Evolutionary conservation across 2,329 filamentous ascomycete genomes (phyloP), one percentile per base, ranked within the genome.

Genomic region (Lecanosticta acicola): DNA sequence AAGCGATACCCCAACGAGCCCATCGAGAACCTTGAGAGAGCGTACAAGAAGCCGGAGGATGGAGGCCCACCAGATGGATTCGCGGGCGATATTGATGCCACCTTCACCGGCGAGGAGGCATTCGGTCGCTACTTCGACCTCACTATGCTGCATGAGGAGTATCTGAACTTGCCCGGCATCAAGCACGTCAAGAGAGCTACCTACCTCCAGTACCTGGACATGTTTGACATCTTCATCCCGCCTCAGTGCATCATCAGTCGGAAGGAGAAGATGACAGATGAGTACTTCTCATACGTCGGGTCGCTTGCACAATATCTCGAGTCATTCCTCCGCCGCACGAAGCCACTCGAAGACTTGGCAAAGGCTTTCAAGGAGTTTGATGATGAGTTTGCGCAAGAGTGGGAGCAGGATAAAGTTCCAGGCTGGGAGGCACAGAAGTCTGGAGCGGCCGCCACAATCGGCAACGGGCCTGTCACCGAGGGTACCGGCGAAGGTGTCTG

Each of bases 31-130:
- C 81, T 95, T 11, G 94, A 98, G 70, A 81, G 84, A 57, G 86
- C 90, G 29, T 98, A 98, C 73, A 88, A 89, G 66, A 77, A 81
- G 62, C 81, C 81, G 35, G 83, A 84, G 54, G 79, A 81, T 40
- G 62, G 59, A 34, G 59, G 61, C 4, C 55, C 58, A 9, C 61
- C 59, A 3, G 80, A 84, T 14, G 55, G 55, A 1, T 62, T 61
- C 29, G 57, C 55, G 38, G 71, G 76, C 1, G 80, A 90, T 42
- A 83, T 96, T 39, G 91, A 97, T 62, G 81, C 81, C 47, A 85
- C 97, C 73, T 98, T 98, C 68, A 94, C 89, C 0, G 93, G 93
- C 51, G 94, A 98, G 68, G 93, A 98, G 67, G 85, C 84, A 0
- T 96, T 85, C 60, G 93, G 93, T 35, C 85, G 88, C 57, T 98